A percentile compares a stretch with the other conserved stretches of the same genome.
Conservation (phyloP, 208 protist species). For the Blechomonas ayalai region DNA sequence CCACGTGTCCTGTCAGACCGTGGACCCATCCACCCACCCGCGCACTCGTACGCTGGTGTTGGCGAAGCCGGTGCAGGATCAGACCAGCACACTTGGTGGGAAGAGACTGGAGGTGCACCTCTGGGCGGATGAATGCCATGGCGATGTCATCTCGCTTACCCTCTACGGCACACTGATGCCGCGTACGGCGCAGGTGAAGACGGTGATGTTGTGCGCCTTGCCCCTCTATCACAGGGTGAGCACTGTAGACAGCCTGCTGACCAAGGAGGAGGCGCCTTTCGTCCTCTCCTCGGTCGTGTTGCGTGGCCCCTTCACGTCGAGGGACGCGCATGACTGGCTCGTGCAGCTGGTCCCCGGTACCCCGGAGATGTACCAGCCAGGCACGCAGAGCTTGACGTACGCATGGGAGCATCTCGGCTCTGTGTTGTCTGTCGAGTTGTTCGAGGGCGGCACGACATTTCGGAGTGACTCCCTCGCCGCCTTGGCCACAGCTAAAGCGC, state of each 20-base stretch:
- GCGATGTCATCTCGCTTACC: constrained; percentile 30
- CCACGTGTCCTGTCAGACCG: constrained; percentile 17
- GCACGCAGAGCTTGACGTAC: constrained; percentile 26
- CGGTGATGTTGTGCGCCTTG: constrained; percentile 40
- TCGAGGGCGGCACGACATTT: constrained; percentile 1
- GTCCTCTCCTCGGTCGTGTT: constrained; percentile 43
- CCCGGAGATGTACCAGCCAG: constrained; percentile 30
- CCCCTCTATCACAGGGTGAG: constrained; percentile 65
- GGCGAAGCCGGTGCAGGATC: constrained; percentile 9
- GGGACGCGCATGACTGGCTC: constrained; percentile 60
- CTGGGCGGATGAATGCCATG: constrained; percentile 47
- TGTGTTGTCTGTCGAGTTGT: constrained; percentile 23
- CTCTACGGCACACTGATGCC: constrained; percentile 38
- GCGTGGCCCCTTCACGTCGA: constrained; percentile 26
- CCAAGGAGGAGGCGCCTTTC: constrained; percentile 9
- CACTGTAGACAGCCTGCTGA: constrained; percentile 10
- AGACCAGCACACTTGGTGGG: constrained; percentile 15
- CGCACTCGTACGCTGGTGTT: constrained; percentile 10
- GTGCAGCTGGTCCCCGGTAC: constrained; percentile 44
- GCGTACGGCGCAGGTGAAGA: constrained; percentile 68
- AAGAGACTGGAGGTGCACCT: constrained; percentile 38
- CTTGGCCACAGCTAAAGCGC: constrained; percentile 27
- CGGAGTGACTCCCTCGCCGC: constrained; percentile 42
- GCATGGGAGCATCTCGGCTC: constrained; percentile 41
- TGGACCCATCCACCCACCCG: neutral